Base-by-base conservation (phyloP, 1,284 basidiomycete species). In the Vanrija humicola region DNA sequence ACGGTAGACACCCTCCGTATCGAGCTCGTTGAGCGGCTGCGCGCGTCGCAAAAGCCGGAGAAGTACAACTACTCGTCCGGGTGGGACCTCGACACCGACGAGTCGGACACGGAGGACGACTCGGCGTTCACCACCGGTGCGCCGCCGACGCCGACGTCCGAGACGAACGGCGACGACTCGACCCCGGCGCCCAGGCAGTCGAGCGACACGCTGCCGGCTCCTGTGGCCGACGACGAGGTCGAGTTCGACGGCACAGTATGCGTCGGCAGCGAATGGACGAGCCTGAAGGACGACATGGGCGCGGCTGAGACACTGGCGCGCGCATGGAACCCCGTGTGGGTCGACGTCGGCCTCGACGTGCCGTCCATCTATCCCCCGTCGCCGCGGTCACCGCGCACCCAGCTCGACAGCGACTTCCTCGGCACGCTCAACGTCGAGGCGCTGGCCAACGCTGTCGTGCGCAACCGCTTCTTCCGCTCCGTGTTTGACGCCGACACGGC, bases 121-220 rank as follows among this genome's bases (percentile, higher is more conserved):
- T 62, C 63, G 25, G 56, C 58, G 3, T 23, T 52, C 16, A 67
- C 65, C 26, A 66, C 69, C 0, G 64, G 63, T 15, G 66, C 59
- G 5, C 73, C 73, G 10, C 73, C 72, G 3, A 75, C 73, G 3
- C 71, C 71, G 1, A 54, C 62, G 3, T 68, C 68, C 1, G 48
- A 56, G 10, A 50, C 52, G 4, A 65, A 62, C 19, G 26, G 45
- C 14, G 64, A 66, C 10, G 56, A 59, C 21, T 25, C 38, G 6
- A 58, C 63, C n/a, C 58, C 58, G 1, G 48, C 46, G 6, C 54
- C 54, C 8, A 43, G 43, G 15, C 40, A 39, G 19, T 40, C 46
- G 19, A 44, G 29, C 7, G 51, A 28, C 3, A 50, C 43, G 34
- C 45, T 58, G 16, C 39, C 49, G 10, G 49, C 52, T 0, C 46